Conservation (phyloP, 2,329 filamentous ascomycete genomes). For the Talaromyces pinophilus region DNA sequence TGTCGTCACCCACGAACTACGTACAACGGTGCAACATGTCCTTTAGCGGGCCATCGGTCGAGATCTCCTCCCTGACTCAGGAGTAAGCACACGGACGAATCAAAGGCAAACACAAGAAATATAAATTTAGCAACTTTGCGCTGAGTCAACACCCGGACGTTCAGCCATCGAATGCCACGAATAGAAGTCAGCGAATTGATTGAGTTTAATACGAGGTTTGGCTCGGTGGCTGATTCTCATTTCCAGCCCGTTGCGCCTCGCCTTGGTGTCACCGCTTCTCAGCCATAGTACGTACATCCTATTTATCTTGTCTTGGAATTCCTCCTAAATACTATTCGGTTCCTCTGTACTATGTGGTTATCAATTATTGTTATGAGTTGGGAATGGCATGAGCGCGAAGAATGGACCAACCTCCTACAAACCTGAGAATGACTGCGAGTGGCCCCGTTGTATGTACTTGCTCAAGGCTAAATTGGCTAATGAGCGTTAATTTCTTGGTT, state of each 20-base stretch:
- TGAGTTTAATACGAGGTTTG: neutral
- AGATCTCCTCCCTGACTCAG: neutral
- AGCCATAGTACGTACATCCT: neutral
- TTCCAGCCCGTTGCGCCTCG: constrained; percentile 4
- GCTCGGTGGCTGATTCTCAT: constrained; percentile 4
- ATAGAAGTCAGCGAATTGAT: neutral
- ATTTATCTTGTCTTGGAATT: neutral
- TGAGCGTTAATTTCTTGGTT: neutral
- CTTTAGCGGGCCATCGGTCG: neutral
- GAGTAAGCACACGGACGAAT: neutral
- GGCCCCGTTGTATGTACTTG: neutral
- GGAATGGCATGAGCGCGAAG: neutral
- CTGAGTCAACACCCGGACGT: neutral
- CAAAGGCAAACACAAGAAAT: neutral
- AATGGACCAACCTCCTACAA: constrained; percentile 1
- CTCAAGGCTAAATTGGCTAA: neutral
- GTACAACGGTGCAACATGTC: neutral
- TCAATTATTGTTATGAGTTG: neutral
- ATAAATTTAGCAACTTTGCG: neutral
- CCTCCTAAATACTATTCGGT: too few relatives aligned
- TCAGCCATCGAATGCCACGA: neutral
- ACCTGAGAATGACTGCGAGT: neutral
- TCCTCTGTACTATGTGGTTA: neutral
- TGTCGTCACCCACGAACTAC: neutral
- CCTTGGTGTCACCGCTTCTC: neutral